A percentile compares a stretch with the other conserved stretches of the same genome.
phyloP scores from a whole-genome alignment of 2,329 filamentous ascomycete species.

The Colletotrichum acutatum region DNA sequence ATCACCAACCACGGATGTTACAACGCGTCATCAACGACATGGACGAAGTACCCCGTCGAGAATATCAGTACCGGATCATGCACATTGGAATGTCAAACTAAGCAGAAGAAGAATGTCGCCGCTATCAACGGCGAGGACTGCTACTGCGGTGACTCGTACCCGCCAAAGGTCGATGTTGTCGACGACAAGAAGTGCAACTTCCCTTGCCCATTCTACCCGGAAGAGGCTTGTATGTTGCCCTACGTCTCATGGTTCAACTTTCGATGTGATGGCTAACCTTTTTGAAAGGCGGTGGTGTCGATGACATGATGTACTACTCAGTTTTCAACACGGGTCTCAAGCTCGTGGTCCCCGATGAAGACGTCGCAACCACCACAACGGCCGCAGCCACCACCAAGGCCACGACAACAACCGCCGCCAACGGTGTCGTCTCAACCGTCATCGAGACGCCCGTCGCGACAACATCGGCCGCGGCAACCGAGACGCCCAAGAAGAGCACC shows the following conservation, averaged over 20 bases:
- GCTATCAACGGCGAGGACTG: constrained; percentile 73
- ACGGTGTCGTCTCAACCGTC: constrained; percentile 10
- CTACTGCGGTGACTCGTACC: constrained; percentile 78
- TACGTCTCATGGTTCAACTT: background rate
- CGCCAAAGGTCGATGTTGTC: constrained; percentile 64
- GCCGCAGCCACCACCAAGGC: constrained; percentile 36
- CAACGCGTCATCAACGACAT: constrained; percentile 51
- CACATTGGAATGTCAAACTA: constrained; percentile 35
- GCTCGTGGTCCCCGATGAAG: constrained; percentile 50
- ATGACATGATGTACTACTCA: constrained; percentile 47
- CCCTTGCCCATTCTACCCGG: constrained; percentile 71
- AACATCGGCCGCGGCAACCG: constrained; percentile 30
- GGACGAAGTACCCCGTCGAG: constrained; percentile 41
- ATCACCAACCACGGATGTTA: constrained; percentile 64
- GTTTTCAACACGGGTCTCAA: constrained; percentile 63
- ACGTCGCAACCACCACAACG: constrained; percentile 43
- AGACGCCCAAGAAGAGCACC: constrained; percentile 49
- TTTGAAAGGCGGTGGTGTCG: constrained; percentile 48
- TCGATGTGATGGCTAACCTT: constrained; percentile 8
- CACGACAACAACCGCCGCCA: constrained; percentile 37
- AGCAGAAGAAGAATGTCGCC: constrained; percentile 63
- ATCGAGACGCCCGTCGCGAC: constrained; percentile 19
- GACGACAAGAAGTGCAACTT: constrained; percentile 71
- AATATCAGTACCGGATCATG: constrained; percentile 55
- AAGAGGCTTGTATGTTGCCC: constrained; percentile 71